Conservation (phyloP, 768 basidiomycete genomes). For the Rossbeevera mucosa region DNA sequence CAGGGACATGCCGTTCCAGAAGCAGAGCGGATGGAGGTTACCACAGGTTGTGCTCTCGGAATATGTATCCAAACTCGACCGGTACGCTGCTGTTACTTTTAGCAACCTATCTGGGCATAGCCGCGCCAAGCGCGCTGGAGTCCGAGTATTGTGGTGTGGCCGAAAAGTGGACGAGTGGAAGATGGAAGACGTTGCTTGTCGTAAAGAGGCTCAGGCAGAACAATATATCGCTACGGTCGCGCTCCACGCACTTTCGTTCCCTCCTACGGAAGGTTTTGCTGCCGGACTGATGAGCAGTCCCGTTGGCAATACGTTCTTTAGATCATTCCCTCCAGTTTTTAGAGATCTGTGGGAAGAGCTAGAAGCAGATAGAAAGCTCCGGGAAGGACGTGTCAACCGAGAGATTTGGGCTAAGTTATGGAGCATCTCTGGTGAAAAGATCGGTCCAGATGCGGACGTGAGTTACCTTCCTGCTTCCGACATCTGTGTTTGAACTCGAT, state of each 20-base stretch:
- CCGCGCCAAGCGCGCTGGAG: conserved; percentile 67
- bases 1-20: conserved; percentile 77
- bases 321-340: conserved; percentile 75
- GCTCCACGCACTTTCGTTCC: conserved; percentile 72
- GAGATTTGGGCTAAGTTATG: conserved; percentile 66
- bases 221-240: conserved; percentile 87
- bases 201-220: conserved; percentile 73
- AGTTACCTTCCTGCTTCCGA: conserved; percentile 4
- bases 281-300: conserved; percentile 42
- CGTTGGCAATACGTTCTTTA: conserved; percentile 60
- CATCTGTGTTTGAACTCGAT: conserved; percentile 1
- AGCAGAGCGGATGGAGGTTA: conserved; percentile 76
- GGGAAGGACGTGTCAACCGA: conserved; percentile 63
- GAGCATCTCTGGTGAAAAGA: conserved; percentile 58
- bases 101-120: conserved; percentile 60
- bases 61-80: conserved; percentile 61
- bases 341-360: conserved; percentile 92
- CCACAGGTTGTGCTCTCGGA: conserved; percentile 73
- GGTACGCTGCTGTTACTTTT: conserved; percentile 73
- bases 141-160: conserved; percentile 72
- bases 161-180: conserved; percentile 58
- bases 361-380: conserved; percentile 55
- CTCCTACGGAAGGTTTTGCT: conserved; percentile 59
- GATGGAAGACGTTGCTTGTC: conserved; percentile 85
- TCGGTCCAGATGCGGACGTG: conserved; percentile 43